A percentile compares a stretch with the other conserved stretches of the same genome.
phyloP scores from a whole-genome alignment of 176 grass and related monocot genomes.

The Oryza officinalis region DNA sequence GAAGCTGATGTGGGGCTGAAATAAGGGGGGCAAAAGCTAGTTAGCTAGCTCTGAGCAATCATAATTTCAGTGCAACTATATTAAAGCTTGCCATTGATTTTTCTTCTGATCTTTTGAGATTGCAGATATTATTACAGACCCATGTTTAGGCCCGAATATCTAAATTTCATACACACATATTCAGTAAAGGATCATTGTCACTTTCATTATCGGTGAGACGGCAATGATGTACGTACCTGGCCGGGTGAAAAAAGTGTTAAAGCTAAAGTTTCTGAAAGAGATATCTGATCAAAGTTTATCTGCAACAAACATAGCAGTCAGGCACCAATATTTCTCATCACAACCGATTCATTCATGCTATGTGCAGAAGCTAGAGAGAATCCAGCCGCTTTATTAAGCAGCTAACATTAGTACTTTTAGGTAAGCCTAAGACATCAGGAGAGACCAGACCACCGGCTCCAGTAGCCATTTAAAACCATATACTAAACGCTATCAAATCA shows the following conservation, averaged over 20 bases:
- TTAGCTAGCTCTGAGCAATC: background rate
- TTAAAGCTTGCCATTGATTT: background rate
- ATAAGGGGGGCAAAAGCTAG: background rate
- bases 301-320: background rate
- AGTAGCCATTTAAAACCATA: conserved; percentile 27
- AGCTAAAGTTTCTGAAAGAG: background rate
- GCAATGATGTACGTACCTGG: background rate
- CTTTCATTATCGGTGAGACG: conserved; percentile 1
- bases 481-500: conserved; percentile 22
- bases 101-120: background rate
- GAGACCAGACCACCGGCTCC: conserved; percentile 28
- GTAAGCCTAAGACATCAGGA: conserved; percentile 37
- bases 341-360: conserved; percentile 14
- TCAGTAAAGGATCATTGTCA: background rate
- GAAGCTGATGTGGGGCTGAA: background rate
- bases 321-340: conserved; percentile 1
- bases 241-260: background rate
- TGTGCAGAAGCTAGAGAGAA: background rate
- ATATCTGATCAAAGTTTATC: conserved; percentile 7
- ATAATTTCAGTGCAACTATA: background rate
- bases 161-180: background rate
- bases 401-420: background rate
- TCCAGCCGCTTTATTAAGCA: background rate
- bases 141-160: background rate
- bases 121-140: background rate